Conservation (phyloP, 768 basidiomycete genomes). For the Aureoboletus auriporus region DNA sequence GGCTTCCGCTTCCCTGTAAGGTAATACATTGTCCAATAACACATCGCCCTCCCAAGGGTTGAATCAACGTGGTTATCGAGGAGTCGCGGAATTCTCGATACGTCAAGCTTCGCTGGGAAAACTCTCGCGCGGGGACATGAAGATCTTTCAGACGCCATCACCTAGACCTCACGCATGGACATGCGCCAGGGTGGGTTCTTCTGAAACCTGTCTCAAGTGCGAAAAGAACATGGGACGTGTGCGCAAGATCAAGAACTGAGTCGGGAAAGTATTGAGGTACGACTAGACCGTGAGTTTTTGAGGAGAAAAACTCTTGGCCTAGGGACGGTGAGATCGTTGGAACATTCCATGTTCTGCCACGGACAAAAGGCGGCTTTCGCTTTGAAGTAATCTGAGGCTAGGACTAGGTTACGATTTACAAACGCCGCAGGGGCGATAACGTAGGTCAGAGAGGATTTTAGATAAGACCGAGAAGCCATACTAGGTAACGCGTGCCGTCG, state of each 20-base stretch:
- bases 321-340: not conserved
- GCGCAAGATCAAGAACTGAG: conserved; percentile 2
- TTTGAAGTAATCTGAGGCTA: too few relatives aligned
- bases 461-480: not conserved
- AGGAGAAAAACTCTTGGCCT: not conserved
- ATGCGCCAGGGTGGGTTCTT: not conserved
- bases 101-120: not conserved
- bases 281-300: not conserved
- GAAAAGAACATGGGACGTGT: not conserved
- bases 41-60: not conserved
- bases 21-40: not conserved
- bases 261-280: too few relatives aligned
- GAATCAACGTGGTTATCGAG: not conserved
- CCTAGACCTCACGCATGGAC: too few relatives aligned
- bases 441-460: not conserved
- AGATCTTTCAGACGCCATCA: not conserved
- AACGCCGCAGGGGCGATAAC: not conserved
- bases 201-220: not conserved
- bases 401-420: not conserved
- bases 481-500: not conserved
- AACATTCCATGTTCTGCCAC: not conserved
- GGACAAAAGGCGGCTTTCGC: conserved; percentile 9
- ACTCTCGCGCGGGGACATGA: not conserved
- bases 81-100: not conserved
- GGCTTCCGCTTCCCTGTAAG: not conserved